Percentiles rank a stretch among this genome's conserved stretches.
Conservation (phyloP, 2,329 filamentous ascomycete genomes). For the Incumbomyces lentus region DNA sequence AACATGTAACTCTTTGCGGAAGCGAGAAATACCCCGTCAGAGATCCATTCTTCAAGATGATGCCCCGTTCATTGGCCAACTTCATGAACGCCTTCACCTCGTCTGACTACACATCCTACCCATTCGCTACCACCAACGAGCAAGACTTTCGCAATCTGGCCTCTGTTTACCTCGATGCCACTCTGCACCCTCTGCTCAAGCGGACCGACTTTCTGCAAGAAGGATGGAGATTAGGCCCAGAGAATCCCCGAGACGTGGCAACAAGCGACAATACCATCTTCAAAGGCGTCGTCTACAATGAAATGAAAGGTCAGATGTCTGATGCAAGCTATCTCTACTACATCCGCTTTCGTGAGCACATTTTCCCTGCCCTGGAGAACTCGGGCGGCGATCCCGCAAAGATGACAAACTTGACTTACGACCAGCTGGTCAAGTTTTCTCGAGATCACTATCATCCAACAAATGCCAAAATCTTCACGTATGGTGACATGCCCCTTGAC, state of each 20-base stretch:
- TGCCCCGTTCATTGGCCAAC: slow-evolving; percentile 93
- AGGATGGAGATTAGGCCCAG: slow-evolving; percentile 90
- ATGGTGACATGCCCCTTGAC: slow-evolving; percentile 78
- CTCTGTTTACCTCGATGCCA: slow-evolving; percentile 93
- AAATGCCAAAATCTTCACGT: slow-evolving; percentile 92
- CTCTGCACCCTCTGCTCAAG: slow-evolving; percentile 79
- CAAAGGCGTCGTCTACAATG: slow-evolving; percentile 97
- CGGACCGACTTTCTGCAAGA: slow-evolving; percentile 90
- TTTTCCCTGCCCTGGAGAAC: slow-evolving; percentile 90
- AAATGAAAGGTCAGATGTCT: slow-evolving; percentile 99
- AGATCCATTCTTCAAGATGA: slow-evolving; percentile 99
- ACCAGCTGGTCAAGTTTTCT: slow-evolving; percentile 80
- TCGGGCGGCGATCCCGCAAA: slow-evolving; percentile 93
- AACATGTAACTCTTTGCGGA: slow-evolving; percentile 93
- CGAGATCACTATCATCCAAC: slow-evolving; percentile 92
- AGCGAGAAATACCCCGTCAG: slow-evolving; percentile 97
- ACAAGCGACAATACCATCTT: slow-evolving; percentile 52
- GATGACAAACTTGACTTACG: slow-evolving; percentile 89
- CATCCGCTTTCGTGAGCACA: slow-evolving; percentile 86
- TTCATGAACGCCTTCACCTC: slow-evolving; percentile 99
- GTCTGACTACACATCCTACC: slow-evolving; percentile 92
- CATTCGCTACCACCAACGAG: slow-evolving; percentile 90
- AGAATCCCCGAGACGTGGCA: slow-evolving; percentile 57
- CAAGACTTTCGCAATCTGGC: slow-evolving; percentile 94
- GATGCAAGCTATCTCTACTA: slow-evolving; percentile 95